Evolutionary conservation across 1,139 yeast genomes (phyloP).

Genomic region (Saccharomyces hybrid): DNA sequence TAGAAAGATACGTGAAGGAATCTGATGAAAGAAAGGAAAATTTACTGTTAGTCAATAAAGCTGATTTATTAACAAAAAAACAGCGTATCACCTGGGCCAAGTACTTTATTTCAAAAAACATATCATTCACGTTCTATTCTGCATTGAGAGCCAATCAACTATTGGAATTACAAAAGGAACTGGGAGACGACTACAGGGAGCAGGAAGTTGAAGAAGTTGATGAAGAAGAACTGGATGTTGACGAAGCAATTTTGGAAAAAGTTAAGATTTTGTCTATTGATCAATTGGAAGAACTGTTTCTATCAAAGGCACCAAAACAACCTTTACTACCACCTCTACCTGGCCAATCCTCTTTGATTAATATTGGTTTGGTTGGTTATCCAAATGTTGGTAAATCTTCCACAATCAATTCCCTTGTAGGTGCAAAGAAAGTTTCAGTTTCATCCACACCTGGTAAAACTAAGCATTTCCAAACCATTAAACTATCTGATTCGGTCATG

Average conservation of each 20-base stretch:
- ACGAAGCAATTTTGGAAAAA: constrained; percentile 37
- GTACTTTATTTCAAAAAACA: constrained; percentile 60
- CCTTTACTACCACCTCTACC: constrained; percentile 49
- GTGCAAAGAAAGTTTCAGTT: constrained; percentile 93
- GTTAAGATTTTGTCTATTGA: constrained; percentile 72
- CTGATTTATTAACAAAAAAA: constrained; percentile 70
- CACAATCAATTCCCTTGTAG: constrained; percentile 90
- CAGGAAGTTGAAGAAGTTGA: constrained; percentile 30
- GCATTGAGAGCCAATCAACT: constrained; percentile 77
- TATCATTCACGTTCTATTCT: constrained; percentile 85
- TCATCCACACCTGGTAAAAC: constrained; percentile 99
- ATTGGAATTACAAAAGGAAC: constrained; percentile 50
- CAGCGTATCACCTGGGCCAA: constrained; percentile 87
- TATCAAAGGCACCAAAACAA: constrained; percentile 66
- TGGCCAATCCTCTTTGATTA: constrained; percentile 53
- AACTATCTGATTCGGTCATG: constrained; percentile 71
- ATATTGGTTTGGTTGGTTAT: constrained; percentile 94
- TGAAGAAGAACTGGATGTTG: constrained; percentile 33
- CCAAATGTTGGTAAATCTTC: constrained; percentile 97
- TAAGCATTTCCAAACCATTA: constrained; percentile 95
- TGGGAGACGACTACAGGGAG: constrained; percentile 22
- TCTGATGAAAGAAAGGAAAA: constrained; percentile 65
- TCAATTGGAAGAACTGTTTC: constrained; percentile 74
- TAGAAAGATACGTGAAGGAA: constrained; percentile 76
- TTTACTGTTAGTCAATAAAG: constrained; percentile 82